phyloP scores from a whole-genome alignment of 305 asterid species.

The Fraxinus ornus region DNA sequence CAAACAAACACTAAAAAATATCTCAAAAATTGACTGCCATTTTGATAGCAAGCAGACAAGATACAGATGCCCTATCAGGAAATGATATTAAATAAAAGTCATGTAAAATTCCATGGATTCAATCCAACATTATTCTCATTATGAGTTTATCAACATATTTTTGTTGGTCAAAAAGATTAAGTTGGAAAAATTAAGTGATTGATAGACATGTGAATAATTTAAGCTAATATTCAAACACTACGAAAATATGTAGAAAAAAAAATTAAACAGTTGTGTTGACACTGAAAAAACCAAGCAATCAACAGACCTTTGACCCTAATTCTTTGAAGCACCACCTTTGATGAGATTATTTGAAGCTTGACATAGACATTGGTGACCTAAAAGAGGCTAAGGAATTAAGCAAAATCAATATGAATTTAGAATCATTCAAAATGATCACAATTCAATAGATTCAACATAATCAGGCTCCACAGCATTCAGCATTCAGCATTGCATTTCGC shows the following conservation, averaged over 20 bases:
- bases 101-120: neutral
- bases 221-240: neutral
- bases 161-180: neutral
- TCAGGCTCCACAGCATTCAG: neutral
- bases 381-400: neutral
- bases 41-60: neutral
- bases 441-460: neutral
- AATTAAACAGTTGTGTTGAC: neutral
- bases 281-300: neutral
- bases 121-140: neutral
- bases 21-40: neutral
- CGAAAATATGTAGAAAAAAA: neutral
- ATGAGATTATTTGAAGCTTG: neutral
- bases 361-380: neutral
- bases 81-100: neutral
- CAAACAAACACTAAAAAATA: neutral
- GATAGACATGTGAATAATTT: neutral
- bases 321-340: neutral
- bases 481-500: neutral
- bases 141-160: neutral
- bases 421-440: neutral
- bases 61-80: neutral
- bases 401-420: neutral
- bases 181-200: neutral
- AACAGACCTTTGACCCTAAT: neutral